Base-by-base conservation (phyloP, 129 eudicot species). In the Tagetes patula region DNA sequence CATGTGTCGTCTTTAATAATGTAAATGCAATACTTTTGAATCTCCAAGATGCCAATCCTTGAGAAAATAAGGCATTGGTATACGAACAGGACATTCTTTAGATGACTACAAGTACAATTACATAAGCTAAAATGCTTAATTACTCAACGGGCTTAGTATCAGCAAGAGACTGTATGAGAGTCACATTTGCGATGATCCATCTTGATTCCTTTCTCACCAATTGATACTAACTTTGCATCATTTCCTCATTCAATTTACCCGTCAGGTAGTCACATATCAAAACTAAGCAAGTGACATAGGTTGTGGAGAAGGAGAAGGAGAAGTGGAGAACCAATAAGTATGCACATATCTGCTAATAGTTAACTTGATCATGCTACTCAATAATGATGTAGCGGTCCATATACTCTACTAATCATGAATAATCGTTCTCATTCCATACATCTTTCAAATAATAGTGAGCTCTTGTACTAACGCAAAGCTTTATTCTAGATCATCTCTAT, bases 101-200 rank as follows among this genome's bases (percentile, higher is more conserved):
- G 4, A 12, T 11, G 67, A 61, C 43, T 13, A 20, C 58, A 60
- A 45, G 60, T 34, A 61, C 37, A 60, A 45, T 73, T 34, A 61
- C 37, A 45, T 7, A 45, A 61, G 48, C 61, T 45, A 60, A 59
- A 33, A n/a, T 34, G 37, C 59, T 33, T 60, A 73, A n/a, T 73
- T 41, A 45, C 77, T 73, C 41, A 34, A 73, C 13, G 14, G 34
- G 58, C 34, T 73, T 59, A 43, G 77, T 47, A 73, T 50, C 49
- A 59, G 27, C 60, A 59, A 43, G 45, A 59, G 20, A 73, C 32
- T 34, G 0, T 60, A 60, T 60, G 43, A 34, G 36, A 60, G 42
- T 11, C 42, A 8, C 66, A 36, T 60, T 60, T 60, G 42, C 43
- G 36, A 60, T 33, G 3, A 0, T 60, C 40, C 41, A 60, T 34